Evolutionary conservation across 345 rosid genomes (phyloP).

Genomic region (Punica granatum): DNA sequence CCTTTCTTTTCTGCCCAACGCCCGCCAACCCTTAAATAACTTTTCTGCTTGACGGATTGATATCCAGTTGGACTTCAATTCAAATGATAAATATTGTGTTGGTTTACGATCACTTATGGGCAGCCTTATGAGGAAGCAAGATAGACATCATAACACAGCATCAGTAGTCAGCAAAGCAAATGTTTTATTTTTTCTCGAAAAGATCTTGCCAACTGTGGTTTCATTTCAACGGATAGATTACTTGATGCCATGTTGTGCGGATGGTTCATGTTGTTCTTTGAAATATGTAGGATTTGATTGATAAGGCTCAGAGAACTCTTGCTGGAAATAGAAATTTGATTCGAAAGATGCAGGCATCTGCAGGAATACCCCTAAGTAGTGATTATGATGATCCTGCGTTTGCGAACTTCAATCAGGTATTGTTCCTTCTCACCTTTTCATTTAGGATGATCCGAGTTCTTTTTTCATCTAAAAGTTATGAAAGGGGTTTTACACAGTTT

Average conservation of each 20-base stretch:
- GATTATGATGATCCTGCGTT: constrained; percentile 57
- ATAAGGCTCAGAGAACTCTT: constrained; percentile 65
- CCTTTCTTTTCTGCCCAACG: not conserved
- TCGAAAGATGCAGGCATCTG: constrained; percentile 56
- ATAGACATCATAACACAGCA: not conserved
- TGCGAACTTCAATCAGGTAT: constrained; percentile 68
- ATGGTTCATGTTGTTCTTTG: not conserved
- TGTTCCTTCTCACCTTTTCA: not conserved
- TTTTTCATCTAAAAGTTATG: not conserved
- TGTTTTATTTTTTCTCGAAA: not conserved
- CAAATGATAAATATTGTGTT: no score
- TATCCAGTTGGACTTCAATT: no score
- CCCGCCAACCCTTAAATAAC: not conserved
- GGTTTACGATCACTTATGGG: no score
- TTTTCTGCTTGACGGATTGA: not conserved
- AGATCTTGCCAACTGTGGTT: not conserved
- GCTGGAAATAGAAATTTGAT: constrained; percentile 61
- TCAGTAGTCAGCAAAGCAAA: not conserved
- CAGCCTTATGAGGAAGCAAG: no score
- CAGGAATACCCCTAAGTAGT: constrained; percentile 26
- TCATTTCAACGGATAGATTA: not conserved
- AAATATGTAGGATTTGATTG: constrained; percentile 70
- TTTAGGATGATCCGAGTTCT: not conserved
- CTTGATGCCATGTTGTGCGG: not conserved
- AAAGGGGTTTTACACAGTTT: not conserved